These are phyloP conservation scores for Boletus subcaerulescens DNA, from an alignment of 768 basidiomycete species.

Conservation along the genomic window DNA sequence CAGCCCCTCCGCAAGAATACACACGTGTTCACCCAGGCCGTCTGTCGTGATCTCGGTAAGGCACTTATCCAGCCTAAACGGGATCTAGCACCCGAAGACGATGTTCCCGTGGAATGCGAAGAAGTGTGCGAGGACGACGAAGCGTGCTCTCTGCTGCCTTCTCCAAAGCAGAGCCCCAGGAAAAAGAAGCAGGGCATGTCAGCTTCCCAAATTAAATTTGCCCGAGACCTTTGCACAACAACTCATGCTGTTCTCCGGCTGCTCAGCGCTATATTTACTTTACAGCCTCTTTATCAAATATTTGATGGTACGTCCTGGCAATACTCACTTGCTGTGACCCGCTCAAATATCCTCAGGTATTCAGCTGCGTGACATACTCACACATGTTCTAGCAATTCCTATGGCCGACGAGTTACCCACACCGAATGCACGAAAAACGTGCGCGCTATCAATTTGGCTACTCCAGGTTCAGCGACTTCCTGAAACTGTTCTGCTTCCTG, in stretches of 20 bases:
- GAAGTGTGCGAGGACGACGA: constrained; percentile 27
- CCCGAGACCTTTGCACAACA: constrained; percentile 74
- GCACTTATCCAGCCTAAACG: constrained; percentile 58
- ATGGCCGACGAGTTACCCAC: constrained; percentile 68
- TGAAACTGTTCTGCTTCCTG: constrained; percentile 53
- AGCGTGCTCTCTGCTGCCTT: constrained; percentile 47
- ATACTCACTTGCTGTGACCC: background rate
- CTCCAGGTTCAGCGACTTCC: constrained; percentile 72
- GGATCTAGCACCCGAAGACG: constrained; percentile 21
- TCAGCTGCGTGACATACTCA: constrained; percentile 59
- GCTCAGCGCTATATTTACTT: constrained; percentile 56
- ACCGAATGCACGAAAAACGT: constrained; percentile 84
- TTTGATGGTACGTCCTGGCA: constrained; percentile 54
- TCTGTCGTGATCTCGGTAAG: constrained; percentile 67
- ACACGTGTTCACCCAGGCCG: constrained; percentile 48
- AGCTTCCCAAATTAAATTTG: constrained; percentile 74
- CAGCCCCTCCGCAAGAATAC: constrained; percentile 60
- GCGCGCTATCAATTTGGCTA: constrained; percentile 71
- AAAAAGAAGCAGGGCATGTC: constrained; percentile 62
- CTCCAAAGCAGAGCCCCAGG: constrained; percentile 63
- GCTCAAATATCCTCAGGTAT: constrained; percentile 39
- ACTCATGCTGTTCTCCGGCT: constrained; percentile 69
- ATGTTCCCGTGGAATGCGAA: constrained; percentile 22
- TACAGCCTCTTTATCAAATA: constrained; percentile 54
- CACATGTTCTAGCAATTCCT: constrained; percentile 68